A percentile compares a stretch with the other conserved stretches of the same genome.
These are phyloP conservation scores for Lipomyces oligophaga DNA, from an alignment of 805 yeast species.

Conservation along the genomic window DNA sequence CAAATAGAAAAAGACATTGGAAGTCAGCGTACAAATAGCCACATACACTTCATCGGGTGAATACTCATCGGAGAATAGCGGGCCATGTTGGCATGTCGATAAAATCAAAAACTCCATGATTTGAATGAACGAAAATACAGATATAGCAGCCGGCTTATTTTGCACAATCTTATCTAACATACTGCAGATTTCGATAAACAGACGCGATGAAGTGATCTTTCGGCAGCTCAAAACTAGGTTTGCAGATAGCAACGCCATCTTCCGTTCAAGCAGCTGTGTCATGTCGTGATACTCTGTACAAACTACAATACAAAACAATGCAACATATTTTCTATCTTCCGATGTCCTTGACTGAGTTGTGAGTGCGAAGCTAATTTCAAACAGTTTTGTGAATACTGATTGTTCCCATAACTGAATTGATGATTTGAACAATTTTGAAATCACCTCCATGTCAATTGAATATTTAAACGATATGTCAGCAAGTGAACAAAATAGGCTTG, in stretches of 20 bases:
- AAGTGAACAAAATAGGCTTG: no score
- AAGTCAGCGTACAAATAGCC: constrained; percentile 47
- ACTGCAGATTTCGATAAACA: constrained; percentile 30
- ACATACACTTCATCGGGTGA: constrained; percentile 39
- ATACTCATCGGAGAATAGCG: constrained; percentile 27
- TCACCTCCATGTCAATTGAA: no score
- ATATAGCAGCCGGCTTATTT: constrained; percentile 53
- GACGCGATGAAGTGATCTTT: constrained; percentile 31
- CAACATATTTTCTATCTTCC: no score
- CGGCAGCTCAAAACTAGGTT: constrained; percentile 26
- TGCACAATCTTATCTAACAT: constrained; percentile 45
- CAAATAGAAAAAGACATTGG: constrained; percentile 62
- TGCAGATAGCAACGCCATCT: constrained; percentile 6
- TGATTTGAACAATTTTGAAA: no score
- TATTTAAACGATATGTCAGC: no score
- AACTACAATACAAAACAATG: not conserved
- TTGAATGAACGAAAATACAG: constrained; percentile 64
- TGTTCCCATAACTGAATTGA: no score
- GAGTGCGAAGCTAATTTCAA: no score
- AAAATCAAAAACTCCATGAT: constrained; percentile 44
- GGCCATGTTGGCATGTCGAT: constrained; percentile 28
- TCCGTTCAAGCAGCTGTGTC: constrained; percentile 1
- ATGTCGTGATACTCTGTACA: not conserved
- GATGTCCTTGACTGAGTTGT: no score
- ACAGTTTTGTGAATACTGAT: not conserved